phyloP scores from a whole-genome alignment of 371 early-diverging fungal species.

The Haplosporangium sp. region DNA sequence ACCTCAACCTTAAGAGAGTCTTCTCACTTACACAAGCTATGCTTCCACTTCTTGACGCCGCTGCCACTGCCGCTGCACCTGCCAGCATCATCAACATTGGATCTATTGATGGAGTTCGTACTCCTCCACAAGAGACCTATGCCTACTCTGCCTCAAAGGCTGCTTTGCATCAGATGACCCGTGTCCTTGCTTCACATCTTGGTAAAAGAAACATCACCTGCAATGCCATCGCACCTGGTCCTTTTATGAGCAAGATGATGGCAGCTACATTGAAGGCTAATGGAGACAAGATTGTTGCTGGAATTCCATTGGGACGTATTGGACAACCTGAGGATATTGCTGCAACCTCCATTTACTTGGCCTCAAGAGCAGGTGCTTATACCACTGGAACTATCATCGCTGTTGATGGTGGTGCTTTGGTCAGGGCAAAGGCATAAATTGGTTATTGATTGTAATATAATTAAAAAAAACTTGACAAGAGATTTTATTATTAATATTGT shows the following conservation, averaged over 20 bases:
- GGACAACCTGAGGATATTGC: conserved; percentile 91
- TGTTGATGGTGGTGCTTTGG: conserved; percentile 85
- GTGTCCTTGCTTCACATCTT: conserved; percentile 76
- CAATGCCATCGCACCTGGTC: conserved; percentile 93
- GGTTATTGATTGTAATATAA: too few relatives aligned
- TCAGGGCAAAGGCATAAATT: conserved; percentile 57
- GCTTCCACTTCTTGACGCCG: conserved; percentile 80
- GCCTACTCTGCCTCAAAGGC: conserved; percentile 87
- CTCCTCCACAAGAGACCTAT: conserved; percentile 73
- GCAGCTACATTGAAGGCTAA: conserved; percentile 69
- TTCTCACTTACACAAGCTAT: conserved; percentile 87
- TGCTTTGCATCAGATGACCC: conserved; percentile 81
- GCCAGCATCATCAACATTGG: conserved; percentile 87
- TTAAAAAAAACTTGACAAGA: conserved; percentile 53
- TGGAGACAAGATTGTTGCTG: conserved; percentile 67
- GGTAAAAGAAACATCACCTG: conserved; percentile 78
- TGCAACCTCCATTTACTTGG: conserved; percentile 83
- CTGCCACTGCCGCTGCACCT: conserved; percentile 66
- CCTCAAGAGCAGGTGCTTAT: conserved; percentile 84
- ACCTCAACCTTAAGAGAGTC: conserved; percentile 87
- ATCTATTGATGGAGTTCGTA: conserved; percentile 79
- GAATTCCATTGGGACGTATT: conserved; percentile 80
- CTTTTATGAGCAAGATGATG: conserved; percentile 93
- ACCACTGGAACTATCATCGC: conserved; percentile 86
- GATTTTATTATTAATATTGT: conserved; percentile 41